Evolutionary conservation across 805 yeast genomes (phyloP), one percentile per base, ranked within the genome.

Genomic region (Nakazawaea populi): DNA sequence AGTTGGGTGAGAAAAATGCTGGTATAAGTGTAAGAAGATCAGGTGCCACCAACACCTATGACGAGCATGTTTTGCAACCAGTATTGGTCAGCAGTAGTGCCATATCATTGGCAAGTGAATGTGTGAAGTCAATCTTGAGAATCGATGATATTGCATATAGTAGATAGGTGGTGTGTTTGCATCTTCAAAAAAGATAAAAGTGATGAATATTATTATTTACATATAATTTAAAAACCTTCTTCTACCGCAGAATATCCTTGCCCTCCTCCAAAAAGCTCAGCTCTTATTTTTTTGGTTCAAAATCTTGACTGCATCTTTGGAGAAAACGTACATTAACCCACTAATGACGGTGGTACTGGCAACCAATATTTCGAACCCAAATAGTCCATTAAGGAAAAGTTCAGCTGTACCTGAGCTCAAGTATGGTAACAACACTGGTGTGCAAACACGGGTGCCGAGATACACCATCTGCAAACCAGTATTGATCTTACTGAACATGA

Each of bases 101-200:
- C 46, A 85, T 94, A 52, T 83, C 96, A 11, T 79, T 94, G 60
- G 97, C 98, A 34, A 85, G 97, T 24, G 99, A 94, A 74, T 87
- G 96, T 58, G 98, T 92, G 53, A 95, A 94, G 73, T 87, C 96
- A 43, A 90, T 94, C 57, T 76, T 94, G 67, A 85, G 99, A 71
- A 94, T 94, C 62, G 99, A 94, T 69, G 99, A 95, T 69, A 95
- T 94, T 61, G 87, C 96, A 40, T 89, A 94, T 66, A 84, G 95
- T 68, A 82, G 96, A 67, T 87, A 73, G 41, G 34, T 44, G 38
- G 47, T n/a, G 46, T 39, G 32, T 32, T 32, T 32, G 11, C 35
- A 11, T 32, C 11, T 32, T 47, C 47, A 8, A 50, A 40, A 40
- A 28, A 32, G 10, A 28, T 7, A 18, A 44, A 36, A 29, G 37